Percentiles rank a stretch among this genome's conserved stretches.
Conservation (phyloP, 805 yeast genomes). For the Kodamaea lidongshanica region DNA sequence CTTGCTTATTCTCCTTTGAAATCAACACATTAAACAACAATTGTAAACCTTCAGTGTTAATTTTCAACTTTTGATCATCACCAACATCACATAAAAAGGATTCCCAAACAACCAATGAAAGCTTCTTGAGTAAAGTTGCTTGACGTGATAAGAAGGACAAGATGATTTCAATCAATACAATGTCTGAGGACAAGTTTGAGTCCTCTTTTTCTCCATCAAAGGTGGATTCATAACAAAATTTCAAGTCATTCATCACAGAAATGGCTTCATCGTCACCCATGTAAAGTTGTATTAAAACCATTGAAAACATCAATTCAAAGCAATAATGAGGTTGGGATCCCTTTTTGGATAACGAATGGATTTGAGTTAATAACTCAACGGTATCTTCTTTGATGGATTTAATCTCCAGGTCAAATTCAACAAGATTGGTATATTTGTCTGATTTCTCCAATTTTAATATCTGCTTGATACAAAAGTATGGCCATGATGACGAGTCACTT, state of each 20-base stretch:
- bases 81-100: slow-evolving; percentile 28
- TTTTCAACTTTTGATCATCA: slow-evolving; percentile 21
- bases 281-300: slow-evolving; percentile 71
- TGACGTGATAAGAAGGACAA: slow-evolving; percentile 40
- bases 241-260: slow-evolving; percentile 65
- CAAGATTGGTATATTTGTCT: slow-evolving; percentile 15
- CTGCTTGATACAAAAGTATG: slow-evolving; percentile 44
- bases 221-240: slow-evolving; percentile 48
- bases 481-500: slow-evolving; percentile 51
- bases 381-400: slow-evolving; percentile 43
- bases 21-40: slow-evolving; percentile 32
- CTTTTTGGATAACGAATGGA: slow-evolving; percentile 17
- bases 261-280: slow-evolving; percentile 75
- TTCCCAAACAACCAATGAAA: slow-evolving; percentile 38
- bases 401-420: slow-evolving; percentile 57
- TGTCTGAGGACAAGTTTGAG: slow-evolving; percentile 25
- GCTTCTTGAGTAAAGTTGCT: slow-evolving; percentile 31
- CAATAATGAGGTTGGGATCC: slow-evolving; percentile 45
- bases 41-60: slow-evolving; percentile 29
- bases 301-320: slow-evolving; percentile 71
- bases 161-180: slow-evolving; percentile 37
- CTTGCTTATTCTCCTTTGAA: slow-evolving; percentile 73
- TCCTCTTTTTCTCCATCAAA: slow-evolving; percentile 31
- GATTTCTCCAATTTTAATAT: slow-evolving; percentile 22
- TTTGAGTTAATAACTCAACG: slow-evolving; percentile 36